These are phyloP conservation scores for Tuber brumale DNA, from an alignment of 495 filamentous ascomycete genomes.

Conservation along the genomic window DNA sequence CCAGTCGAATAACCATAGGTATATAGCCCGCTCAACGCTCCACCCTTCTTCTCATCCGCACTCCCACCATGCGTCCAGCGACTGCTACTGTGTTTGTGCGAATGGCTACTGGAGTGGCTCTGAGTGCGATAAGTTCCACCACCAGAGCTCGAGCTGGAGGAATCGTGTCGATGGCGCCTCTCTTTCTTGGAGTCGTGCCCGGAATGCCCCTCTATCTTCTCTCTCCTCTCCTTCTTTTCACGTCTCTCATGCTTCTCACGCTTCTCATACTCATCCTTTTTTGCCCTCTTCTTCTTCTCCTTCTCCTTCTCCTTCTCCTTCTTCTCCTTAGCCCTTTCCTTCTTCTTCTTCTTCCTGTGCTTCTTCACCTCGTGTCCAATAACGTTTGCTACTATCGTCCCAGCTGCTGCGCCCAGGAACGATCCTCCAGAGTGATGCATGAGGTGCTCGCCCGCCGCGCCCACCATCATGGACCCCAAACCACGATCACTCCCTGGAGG, in stretches of 20 bases:
- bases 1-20: slow-evolving; percentile 39
- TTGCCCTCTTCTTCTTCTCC: slow-evolving; percentile 4
- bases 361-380: slow-evolving; percentile 34
- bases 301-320: slow-evolving; percentile 12
- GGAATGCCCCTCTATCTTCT: slow-evolving; percentile 40
- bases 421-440: slow-evolving; percentile 48
- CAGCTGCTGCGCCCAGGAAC: slow-evolving; percentile 45
- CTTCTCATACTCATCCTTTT: slow-evolving; percentile 20
- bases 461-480: slow-evolving; percentile 46
- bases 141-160: slow-evolving; percentile 22
- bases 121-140: slow-evolving; percentile 9
- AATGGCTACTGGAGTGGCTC: slow-evolving; percentile 23
- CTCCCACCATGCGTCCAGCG: neutral
- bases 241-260: slow-evolving; percentile 38
- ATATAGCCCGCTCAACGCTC: slow-evolving; percentile 34
- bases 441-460: slow-evolving; percentile 46
- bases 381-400: slow-evolving; percentile 47
- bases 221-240: slow-evolving; percentile 29
- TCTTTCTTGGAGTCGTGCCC: slow-evolving; percentile 17
- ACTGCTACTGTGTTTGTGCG: slow-evolving; percentile 5
- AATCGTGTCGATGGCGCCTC: slow-evolving; percentile 31
- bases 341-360: slow-evolving; percentile 43
- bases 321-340: slow-evolving; percentile 19
- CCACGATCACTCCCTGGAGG: slow-evolving; percentile 44
- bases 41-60: slow-evolving; percentile 38